Evolutionary conservation across 2,329 filamentous ascomycete genomes (phyloP).

Genomic region (Colletotrichum tropicicola): DNA sequence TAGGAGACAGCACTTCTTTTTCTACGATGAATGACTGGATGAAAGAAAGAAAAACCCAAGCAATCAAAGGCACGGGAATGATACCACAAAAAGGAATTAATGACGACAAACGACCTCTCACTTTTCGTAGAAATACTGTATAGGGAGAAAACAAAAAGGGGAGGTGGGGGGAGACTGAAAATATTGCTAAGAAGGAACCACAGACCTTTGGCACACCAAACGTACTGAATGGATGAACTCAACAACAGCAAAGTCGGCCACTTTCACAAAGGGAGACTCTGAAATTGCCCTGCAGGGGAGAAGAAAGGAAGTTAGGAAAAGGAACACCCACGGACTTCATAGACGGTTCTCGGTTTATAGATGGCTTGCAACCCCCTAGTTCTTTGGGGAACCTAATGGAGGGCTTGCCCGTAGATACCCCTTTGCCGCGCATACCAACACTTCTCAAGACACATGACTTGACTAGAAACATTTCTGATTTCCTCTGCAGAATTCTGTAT

Average conservation of each 20-base stretch:
- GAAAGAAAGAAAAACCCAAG: neutral
- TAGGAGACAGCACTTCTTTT: no score
- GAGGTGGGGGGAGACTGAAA: neutral
- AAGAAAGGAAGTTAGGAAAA: neutral
- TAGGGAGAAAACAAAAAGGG: neutral
- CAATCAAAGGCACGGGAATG: neutral
- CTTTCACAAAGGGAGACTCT: neutral
- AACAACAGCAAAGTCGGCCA: neutral
- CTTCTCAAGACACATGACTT: neutral
- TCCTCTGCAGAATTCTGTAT: no score
- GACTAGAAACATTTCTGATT: neutral
- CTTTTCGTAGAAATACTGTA: neutral
- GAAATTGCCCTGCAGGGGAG: neutral
- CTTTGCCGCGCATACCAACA: neutral
- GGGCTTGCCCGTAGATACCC: constrained; percentile 18
- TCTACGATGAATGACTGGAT: constrained; percentile 17
- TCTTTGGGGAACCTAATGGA: neutral
- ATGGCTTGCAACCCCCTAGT: neutral
- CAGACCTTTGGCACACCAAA: constrained; percentile 12
- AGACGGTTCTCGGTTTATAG: neutral
- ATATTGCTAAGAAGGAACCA: neutral
- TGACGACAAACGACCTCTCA: neutral
- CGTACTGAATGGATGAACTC: neutral
- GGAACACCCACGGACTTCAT: neutral
- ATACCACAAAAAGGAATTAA: neutral